Evolutionary conservation across 2,329 filamentous ascomycete genomes (phyloP).

Genomic region (Epichloe hybrida): DNA sequence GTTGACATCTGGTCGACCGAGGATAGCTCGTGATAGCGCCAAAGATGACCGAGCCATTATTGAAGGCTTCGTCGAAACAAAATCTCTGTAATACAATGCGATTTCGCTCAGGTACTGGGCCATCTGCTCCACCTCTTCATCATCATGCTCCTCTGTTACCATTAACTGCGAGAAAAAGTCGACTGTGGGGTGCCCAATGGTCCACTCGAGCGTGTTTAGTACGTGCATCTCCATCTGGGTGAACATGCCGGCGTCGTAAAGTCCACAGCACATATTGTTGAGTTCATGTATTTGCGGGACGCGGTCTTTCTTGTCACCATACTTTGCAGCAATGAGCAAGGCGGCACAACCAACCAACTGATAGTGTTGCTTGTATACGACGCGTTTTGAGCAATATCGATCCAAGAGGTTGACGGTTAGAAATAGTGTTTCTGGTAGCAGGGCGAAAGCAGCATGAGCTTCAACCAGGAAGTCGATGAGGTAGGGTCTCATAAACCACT

Average conservation of each 20-base stretch:
- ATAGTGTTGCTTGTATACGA: slow-evolving; percentile 98
- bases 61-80: slow-evolving; percentile 83
- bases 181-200: slow-evolving; percentile 88
- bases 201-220: slow-evolving; percentile 91
- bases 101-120: slow-evolving; percentile 90
- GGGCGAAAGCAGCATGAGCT: slow-evolving; percentile 86
- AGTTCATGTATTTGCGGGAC: slow-evolving; percentile 96
- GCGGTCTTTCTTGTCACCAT: slow-evolving; percentile 95
- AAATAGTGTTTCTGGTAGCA: slow-evolving; percentile 90
- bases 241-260: slow-evolving; percentile 99
- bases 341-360: slow-evolving; percentile 94
- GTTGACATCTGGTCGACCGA: slow-evolving; percentile 63
- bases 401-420: slow-evolving; percentile 93
- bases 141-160: slow-evolving; percentile 62
- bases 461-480: slow-evolving; percentile 96
- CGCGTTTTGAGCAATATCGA: slow-evolving; percentile 91
- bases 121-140: slow-evolving; percentile 88
- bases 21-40: slow-evolving; percentile 73
- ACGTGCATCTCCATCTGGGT: slow-evolving; percentile 99
- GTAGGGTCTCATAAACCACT: slow-evolving; percentile 99
- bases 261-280: slow-evolving; percentile 97
- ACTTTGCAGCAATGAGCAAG: slow-evolving; percentile 93
- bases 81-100: slow-evolving; percentile 90
- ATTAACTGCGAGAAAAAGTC: slow-evolving; percentile 88
- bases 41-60: slow-evolving; percentile 81